Conservation (phyloP, 768 basidiomycete genomes). For the Hypsizygus marmoreus region DNA sequence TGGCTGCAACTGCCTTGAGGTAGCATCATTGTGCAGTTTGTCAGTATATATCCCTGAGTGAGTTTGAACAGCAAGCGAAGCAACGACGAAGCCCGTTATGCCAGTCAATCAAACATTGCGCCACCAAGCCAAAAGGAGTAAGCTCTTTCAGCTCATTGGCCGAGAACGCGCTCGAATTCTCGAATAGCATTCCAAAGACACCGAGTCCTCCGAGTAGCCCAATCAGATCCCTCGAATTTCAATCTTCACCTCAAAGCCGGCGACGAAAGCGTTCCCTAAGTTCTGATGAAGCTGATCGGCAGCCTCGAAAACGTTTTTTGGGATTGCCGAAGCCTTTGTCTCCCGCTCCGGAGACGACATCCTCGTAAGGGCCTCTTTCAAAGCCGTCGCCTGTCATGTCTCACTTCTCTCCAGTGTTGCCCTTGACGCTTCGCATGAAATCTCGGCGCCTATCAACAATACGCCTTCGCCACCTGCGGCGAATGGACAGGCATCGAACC, state of each 20-base stretch:
- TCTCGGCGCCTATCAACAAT: slow-evolving; percentile 3
- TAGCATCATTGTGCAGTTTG: background rate
- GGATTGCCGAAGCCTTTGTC: too few species aligned
- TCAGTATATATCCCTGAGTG: background rate
- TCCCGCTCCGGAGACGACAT: too few species aligned
- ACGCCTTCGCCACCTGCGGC: slow-evolving; percentile 1
- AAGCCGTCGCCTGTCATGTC: background rate
- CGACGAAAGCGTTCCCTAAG: too few species aligned
- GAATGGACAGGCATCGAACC: background rate
- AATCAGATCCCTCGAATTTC: background rate
- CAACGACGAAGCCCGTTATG: too few species aligned
- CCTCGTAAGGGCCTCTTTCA: background rate
- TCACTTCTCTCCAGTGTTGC: background rate
- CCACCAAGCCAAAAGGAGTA: background rate
- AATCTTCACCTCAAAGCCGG: background rate
- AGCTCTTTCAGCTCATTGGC: background rate
- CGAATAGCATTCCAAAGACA: background rate
- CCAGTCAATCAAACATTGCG: background rate
- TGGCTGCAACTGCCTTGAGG: background rate
- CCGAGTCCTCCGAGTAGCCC: background rate
- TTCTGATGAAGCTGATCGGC: too few species aligned
- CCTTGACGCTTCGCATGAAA: background rate
- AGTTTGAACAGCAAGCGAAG: background rate
- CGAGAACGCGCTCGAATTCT: background rate
- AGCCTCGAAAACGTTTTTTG: too few species aligned